A percentile compares a stretch with the other conserved stretches of the same genome.
Conservation (phyloP, 768 basidiomycete genomes). For the Boletus coccyginus region DNA sequence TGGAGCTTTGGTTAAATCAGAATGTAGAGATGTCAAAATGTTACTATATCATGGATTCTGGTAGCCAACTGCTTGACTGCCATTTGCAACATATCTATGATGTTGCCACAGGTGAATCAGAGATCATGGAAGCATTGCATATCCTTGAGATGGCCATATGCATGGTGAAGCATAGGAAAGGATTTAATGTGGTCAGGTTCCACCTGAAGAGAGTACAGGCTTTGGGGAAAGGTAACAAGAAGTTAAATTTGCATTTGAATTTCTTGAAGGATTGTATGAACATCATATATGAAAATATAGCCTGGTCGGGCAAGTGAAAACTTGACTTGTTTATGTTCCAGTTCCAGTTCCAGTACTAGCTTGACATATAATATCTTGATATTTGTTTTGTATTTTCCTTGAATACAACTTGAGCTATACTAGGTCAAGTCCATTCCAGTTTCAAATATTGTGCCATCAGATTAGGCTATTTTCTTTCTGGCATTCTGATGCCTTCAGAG, state of each 20-base stretch:
- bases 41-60: not conserved
- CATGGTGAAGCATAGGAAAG: not conserved
- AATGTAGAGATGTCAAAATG: not conserved
- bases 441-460: too few relatives aligned
- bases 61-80: not conserved
- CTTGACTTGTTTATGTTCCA: too few relatives aligned
- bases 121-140: not conserved
- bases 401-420: too few relatives aligned
- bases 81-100: not conserved
- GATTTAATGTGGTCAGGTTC: not conserved
- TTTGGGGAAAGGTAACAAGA: not conserved
- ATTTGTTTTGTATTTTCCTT: too few relatives aligned
- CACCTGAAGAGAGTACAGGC: not conserved
- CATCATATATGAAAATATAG: too few relatives aligned
- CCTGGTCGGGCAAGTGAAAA: too few relatives aligned
- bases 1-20: not conserved
- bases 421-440: too few relatives aligned
- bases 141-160: not conserved
- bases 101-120: not conserved
- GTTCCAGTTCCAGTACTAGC: too few relatives aligned
- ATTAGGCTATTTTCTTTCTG: too few relatives aligned
- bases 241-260: not conserved
- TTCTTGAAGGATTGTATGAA: too few relatives aligned
- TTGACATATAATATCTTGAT: too few relatives aligned
- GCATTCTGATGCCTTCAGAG: too few relatives aligned